Percentiles rank a stretch among this genome's conserved stretches.
phyloP scores from a whole-genome alignment of 208 protist species.

The Leptomonas pyrrhocoris region DNA sequence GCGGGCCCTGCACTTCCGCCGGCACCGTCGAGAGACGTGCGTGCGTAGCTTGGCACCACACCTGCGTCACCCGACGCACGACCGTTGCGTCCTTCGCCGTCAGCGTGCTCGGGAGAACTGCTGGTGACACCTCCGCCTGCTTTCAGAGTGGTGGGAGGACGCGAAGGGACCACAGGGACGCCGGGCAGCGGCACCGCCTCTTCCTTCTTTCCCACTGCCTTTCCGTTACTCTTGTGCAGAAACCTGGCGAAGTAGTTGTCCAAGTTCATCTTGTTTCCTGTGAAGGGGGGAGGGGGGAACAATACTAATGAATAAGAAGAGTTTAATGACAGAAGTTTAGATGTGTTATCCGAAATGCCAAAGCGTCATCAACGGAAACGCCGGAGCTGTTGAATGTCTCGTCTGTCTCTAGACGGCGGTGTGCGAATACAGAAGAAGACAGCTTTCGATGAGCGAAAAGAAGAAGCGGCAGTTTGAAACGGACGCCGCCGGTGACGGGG shows the following conservation, averaged over 20 bases:
- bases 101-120: no score
- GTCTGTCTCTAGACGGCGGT: no score
- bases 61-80: neutral
- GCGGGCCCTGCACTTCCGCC: neutral
- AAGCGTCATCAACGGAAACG: no score
- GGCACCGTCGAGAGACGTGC: neutral
- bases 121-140: neutral
- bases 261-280: constrained; percentile 35
- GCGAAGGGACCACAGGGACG: constrained; percentile 6
- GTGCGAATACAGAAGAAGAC: no score
- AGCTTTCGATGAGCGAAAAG: no score
- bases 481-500: no score
- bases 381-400: no score
- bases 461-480: no score
- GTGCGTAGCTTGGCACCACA: neutral
- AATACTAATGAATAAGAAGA: no score
- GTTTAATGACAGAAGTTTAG: neutral
- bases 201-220: neutral
- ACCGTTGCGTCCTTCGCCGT: neutral
- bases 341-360: no score
- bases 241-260: constrained; percentile 71
- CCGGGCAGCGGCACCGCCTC: neutral
- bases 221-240: constrained; percentile 26
- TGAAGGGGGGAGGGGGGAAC: no score
- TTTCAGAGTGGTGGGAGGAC: neutral